A percentile compares a stretch with the other conserved stretches of the same genome.
Conservation (phyloP, 257 asterid species). For the Parsonsia alboflavescens region DNA sequence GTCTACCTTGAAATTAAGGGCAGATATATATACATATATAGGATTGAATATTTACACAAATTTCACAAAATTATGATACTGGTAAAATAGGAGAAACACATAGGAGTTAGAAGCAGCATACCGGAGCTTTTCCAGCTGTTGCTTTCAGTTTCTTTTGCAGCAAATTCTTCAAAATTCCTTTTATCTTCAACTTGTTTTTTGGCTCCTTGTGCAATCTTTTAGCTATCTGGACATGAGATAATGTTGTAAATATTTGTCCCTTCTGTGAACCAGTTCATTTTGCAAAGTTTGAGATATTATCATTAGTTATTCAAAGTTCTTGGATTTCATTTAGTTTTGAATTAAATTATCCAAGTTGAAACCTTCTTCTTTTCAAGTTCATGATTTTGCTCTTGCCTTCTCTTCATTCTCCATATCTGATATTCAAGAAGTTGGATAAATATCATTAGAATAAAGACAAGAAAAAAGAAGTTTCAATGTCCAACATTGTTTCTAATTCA, state of each 20-base stretch:
- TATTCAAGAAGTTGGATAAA: background rate
- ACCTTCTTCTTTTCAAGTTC: conserved; percentile 62
- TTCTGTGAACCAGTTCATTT: conserved; percentile 43
- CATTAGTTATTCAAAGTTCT: background rate
- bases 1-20: background rate
- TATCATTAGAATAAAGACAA: background rate
- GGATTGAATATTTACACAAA: background rate
- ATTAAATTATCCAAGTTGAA: background rate
- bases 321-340: background rate
- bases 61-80: background rate
- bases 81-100: conserved; percentile 1
- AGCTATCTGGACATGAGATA: conserved; percentile 46
- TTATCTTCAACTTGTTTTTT: conserved; percentile 48
- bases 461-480: background rate
- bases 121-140: conserved; percentile 35
- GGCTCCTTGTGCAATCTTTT: conserved; percentile 54
- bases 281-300: conserved; percentile 18
- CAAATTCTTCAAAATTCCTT: conserved; percentile 39
- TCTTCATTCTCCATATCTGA: conserved; percentile 59
- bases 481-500: too few relatives aligned
- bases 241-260: conserved; percentile 47
- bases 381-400: conserved; percentile 40
- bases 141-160: conserved; percentile 42
- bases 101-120: conserved; percentile 51
- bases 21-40: background rate